Evolutionary conservation across 306 rosid species (phyloP).

Genomic region (Acacia melanoxylon): DNA sequence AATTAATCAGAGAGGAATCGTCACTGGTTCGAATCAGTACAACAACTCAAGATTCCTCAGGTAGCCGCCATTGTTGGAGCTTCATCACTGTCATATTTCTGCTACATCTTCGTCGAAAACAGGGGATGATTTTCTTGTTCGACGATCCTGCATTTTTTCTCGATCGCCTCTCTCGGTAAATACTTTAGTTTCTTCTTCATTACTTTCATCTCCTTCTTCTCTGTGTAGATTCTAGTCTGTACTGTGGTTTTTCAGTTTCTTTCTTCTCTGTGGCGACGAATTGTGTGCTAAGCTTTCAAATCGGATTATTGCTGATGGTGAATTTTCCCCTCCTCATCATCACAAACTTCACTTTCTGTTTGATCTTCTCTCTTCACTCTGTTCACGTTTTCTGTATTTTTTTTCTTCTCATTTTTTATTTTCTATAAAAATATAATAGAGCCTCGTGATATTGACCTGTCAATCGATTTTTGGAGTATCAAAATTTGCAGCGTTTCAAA

Average conservation of each 20-base stretch:
- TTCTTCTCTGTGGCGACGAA: not conserved
- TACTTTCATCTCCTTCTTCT: not conserved
- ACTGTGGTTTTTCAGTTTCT: not conserved
- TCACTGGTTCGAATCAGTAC: not conserved
- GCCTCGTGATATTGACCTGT: not conserved
- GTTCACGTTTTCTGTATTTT: not conserved
- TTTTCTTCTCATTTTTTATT: not conserved
- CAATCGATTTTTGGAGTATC: not conserved
- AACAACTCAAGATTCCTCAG: not conserved
- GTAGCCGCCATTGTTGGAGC: conserved; percentile 6
- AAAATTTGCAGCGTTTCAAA: not conserved
- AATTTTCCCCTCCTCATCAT: not conserved
- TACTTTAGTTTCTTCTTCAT: not conserved
- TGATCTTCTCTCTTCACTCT: not conserved
- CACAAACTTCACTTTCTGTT: not conserved
- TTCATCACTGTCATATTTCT: not conserved
- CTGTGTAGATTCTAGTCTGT: not conserved
- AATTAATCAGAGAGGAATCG: not conserved
- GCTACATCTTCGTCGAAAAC: no score
- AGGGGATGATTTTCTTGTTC: not conserved
- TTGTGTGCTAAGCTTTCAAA: not conserved
- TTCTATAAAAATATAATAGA: not conserved
- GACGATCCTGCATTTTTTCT: not conserved
- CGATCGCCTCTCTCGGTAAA: not conserved
- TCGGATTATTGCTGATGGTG: not conserved